A percentile compares a stretch with the other conserved stretches of the same genome.
phyloP scores from a whole-genome alignment of 306 rosid genomes.

The Fragaria iinumae region DNA sequence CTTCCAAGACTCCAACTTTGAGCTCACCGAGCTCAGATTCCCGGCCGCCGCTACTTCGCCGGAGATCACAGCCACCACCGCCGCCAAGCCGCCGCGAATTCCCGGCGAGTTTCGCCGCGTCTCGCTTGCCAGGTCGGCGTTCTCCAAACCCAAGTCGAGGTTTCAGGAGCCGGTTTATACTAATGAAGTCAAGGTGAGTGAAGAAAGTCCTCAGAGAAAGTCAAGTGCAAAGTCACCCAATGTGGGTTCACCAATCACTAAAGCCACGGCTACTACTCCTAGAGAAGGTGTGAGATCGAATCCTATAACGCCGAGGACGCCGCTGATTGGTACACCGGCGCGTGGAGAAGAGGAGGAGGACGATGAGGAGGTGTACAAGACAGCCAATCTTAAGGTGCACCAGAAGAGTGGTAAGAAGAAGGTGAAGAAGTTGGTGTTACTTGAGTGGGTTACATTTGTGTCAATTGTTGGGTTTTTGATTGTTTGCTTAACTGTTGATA shows the following conservation, averaged over 20 bases:
- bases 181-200: slow-evolving; percentile 22
- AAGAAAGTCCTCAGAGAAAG: slow-evolving; percentile 17
- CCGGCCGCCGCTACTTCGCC: slow-evolving; percentile 27
- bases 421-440: slow-evolving; percentile 20
- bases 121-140: slow-evolving; percentile 43
- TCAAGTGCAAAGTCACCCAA: slow-evolving; percentile 26
- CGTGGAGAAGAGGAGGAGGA: slow-evolving; percentile 63
- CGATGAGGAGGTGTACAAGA: slow-evolving; percentile 65
- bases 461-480: slow-evolving; percentile 43
- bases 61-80: slow-evolving; percentile 12
- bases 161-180: slow-evolving; percentile 25
- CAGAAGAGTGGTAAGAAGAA: slow-evolving; percentile 38
- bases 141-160: slow-evolving; percentile 66
- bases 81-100: slow-evolving; percentile 38
- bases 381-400: slow-evolving; percentile 53
- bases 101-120: slow-evolving; percentile 26
- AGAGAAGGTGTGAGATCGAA: slow-evolving; percentile 28
- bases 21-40: slow-evolving; percentile 32
- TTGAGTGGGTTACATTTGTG: slow-evolving; percentile 53
- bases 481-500: slow-evolving; percentile 38
- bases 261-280: slow-evolving; percentile 22
- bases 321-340: slow-evolving; percentile 40
- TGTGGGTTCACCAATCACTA: slow-evolving; percentile 34
- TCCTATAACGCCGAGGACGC: slow-evolving; percentile 49
- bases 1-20: slow-evolving; percentile 21